A percentile compares a stretch with the other conserved stretches of the same genome.
Conservation (phyloP, 139 green algal species). For the Tetradesmus lagerheimii region DNA sequence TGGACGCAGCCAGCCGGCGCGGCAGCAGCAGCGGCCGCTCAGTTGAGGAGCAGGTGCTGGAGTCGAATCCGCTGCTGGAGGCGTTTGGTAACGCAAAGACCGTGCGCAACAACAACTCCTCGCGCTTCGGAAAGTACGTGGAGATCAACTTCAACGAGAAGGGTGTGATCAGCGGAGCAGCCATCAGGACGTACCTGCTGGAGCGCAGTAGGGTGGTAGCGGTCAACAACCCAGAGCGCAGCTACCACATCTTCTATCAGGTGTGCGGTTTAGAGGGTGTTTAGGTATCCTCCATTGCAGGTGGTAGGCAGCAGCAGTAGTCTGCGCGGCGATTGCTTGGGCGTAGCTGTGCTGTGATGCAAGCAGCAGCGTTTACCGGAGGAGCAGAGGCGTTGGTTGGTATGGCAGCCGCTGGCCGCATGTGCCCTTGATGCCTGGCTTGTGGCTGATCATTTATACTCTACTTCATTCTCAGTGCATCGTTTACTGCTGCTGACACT, state of each 20-base stretch:
- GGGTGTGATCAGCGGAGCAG: conserved; percentile 88
- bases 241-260: conserved; percentile 99
- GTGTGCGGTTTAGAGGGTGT: conserved; percentile 37
- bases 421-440: not conserved
- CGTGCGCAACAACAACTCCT: conserved; percentile 97
- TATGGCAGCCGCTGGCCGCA: too few species aligned
- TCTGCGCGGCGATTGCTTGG: too few species aligned
- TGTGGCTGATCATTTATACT: not conserved
- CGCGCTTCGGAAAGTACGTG: conserved; percentile 99
- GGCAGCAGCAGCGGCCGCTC: conserved; percentile 27
- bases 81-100: conserved; percentile 99
- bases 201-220: conserved; percentile 95
- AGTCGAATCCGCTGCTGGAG: conserved; percentile 98
- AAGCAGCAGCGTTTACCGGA: not conserved
- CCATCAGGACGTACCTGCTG: conserved; percentile 97
- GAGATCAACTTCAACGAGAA: conserved; percentile 97
- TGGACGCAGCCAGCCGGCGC: conserved; percentile 41
- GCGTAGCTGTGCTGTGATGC: too few species aligned
- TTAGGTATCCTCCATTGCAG: too few species aligned
- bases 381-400: not conserved
- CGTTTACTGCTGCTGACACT: not conserved
- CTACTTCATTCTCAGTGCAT: not conserved
- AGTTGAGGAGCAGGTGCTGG: conserved; percentile 80
- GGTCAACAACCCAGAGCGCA: conserved; percentile 96
- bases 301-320: too few species aligned